Evolutionary conservation across 768 basidiomycete species (phyloP).

Genomic region (Termitomyces sp.): DNA sequence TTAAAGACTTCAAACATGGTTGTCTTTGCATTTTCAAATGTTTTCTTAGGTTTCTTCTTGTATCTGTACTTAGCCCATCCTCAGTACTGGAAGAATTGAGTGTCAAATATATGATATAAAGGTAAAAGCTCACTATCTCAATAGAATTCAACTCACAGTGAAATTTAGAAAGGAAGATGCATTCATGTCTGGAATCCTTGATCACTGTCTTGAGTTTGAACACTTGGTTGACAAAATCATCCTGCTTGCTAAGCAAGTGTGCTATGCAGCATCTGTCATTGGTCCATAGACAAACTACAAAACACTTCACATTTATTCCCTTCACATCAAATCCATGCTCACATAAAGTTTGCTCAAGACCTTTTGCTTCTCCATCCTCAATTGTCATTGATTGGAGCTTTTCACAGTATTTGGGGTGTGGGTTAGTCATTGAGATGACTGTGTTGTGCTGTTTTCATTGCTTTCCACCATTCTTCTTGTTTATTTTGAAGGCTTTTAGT

Average conservation of each 20-base stretch:
- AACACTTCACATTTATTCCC: conserved; percentile 29
- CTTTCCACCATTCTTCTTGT: conserved; percentile 24
- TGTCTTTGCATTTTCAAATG: conserved; percentile 12
- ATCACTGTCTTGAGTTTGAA: conserved; percentile 30
- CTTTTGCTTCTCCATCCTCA: conserved; percentile 27
- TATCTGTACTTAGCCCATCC: conserved; percentile 31
- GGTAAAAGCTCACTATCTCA: conserved; percentile 32
- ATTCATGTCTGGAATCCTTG: conserved; percentile 27
- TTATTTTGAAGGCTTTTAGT: conserved; percentile 30
- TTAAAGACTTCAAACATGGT: conserved; percentile 16
- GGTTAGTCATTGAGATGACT: conserved; percentile 25
- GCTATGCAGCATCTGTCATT: conserved; percentile 41
- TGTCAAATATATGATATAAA: conserved; percentile 16
- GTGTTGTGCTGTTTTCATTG: conserved; percentile 21
- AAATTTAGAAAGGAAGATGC: too few species aligned
- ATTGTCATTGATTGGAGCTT: conserved; percentile 33
- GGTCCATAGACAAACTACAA: conserved; percentile 34
- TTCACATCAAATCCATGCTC: conserved; percentile 37
- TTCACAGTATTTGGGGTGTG: conserved; percentile 19
- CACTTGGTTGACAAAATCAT: conserved; percentile 34
- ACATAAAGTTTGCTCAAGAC: conserved; percentile 28
- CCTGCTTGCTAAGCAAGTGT: conserved; percentile 31
- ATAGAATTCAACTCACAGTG: conserved; percentile 35
- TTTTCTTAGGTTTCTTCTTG: conserved; percentile 18
- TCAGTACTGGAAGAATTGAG: conserved; percentile 20